phyloP scores from a whole-genome alignment of 305 asterid genomes.

The Andrographis paniculata region DNA sequence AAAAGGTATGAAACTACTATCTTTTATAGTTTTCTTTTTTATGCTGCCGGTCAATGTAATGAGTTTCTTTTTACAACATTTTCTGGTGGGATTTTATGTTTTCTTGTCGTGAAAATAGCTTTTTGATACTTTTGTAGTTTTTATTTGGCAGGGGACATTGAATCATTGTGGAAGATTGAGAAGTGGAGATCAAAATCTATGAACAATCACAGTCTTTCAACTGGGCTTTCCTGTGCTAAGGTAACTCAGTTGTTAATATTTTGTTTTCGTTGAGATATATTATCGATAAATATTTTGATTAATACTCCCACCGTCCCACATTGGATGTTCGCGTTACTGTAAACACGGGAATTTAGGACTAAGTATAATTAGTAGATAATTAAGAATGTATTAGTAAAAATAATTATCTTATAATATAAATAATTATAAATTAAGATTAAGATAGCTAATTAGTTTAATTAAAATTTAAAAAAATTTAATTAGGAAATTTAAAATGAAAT shows the following conservation, averaged over 20 bases:
- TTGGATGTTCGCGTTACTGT: not conserved
- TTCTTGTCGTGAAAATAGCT: not conserved
- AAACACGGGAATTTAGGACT: no score
- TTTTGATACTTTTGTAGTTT: not conserved
- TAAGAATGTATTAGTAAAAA: no score
- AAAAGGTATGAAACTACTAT: conserved; percentile 36
- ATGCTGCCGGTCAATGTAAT: not conserved
- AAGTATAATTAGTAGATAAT: no score
- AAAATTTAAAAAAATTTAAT: no score
- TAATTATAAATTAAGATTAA: no score
- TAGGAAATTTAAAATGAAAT: no score
- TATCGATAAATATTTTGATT: no score
- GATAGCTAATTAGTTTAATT: no score
- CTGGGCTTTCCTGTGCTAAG: conserved; percentile 96
- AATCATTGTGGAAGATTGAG: conserved; percentile 80
- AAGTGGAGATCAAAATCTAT: conserved; percentile 59
- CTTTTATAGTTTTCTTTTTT: conserved; percentile 9
- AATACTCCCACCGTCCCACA: no score
- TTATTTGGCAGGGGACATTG: conserved; percentile 54
- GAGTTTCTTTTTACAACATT: not conserved
- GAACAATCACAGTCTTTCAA: conserved; percentile 64
- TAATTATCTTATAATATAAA: no score
- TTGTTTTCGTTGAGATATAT: conserved; percentile 9
- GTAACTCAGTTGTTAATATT: conserved; percentile 30
- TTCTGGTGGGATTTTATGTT: not conserved